Percentiles rank a stretch among this genome's conserved stretches.
Evolutionary conservation across 2,329 filamentous ascomycete species (phyloP).

Genomic region (Diplocarpon mali): DNA sequence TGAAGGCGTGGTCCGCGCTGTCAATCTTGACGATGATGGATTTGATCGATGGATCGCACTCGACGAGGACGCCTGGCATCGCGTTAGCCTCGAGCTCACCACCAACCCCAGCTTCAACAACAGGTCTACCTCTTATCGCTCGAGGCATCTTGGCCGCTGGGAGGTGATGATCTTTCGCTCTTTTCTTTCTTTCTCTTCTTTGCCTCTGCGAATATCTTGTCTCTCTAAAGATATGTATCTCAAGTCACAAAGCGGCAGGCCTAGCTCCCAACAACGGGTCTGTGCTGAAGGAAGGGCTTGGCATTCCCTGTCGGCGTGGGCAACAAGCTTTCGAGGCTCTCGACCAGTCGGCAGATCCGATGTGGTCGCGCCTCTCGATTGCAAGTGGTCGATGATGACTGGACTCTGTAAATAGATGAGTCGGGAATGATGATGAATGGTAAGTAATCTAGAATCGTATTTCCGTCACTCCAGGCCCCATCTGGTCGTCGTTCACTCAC

Average conservation of each 20-base stretch:
- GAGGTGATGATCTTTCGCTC: background rate
- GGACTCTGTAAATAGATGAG: too few relatives aligned
- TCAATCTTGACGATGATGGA: conserved; percentile 74
- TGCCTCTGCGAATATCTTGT: background rate
- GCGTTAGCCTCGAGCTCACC: background rate
- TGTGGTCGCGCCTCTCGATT: background rate
- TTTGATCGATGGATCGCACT: conserved; percentile 81
- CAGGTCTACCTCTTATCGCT: conserved; percentile 39
- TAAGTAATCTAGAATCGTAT: too few relatives aligned
- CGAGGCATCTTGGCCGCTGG: conserved; percentile 37
- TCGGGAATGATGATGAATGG: too few relatives aligned
- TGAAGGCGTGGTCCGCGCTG: conserved; percentile 56
- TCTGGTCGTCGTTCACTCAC: too few relatives aligned
- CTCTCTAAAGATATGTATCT: background rate
- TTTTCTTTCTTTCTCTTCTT: background rate
- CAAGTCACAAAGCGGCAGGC: too few relatives aligned
- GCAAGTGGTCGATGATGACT: background rate
- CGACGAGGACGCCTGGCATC: conserved; percentile 56
- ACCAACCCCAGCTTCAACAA: too few relatives aligned
- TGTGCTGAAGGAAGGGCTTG: too few relatives aligned
- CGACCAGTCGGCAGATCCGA: conserved; percentile 1
- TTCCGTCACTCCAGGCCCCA: too few relatives aligned
- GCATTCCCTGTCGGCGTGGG: too few relatives aligned
- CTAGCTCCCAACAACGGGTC: too few relatives aligned
- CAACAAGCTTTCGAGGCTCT: conserved; percentile 5